phyloP scores from a whole-genome alignment of 2,329 filamentous ascomycete species.

The Claviceps paspali region DNA sequence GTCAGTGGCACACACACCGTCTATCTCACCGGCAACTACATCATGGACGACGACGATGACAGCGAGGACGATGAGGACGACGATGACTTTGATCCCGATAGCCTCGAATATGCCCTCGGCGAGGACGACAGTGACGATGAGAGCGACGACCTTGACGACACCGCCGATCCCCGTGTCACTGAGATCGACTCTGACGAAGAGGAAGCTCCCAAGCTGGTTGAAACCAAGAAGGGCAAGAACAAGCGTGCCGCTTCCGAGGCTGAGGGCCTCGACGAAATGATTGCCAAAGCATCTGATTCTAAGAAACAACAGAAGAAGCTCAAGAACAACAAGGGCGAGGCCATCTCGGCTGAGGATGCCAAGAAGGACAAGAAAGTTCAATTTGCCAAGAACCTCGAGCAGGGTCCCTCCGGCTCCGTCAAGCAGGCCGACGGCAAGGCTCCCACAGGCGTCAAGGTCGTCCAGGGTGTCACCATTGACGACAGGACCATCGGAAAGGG shows the following conservation, averaged over 20 bases:
- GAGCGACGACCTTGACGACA: constrained; percentile 61
- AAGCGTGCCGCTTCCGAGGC: constrained; percentile 75
- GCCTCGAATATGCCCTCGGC: constrained; percentile 56
- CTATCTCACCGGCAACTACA: constrained; percentile 91
- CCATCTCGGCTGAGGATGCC: constrained; percentile 46
- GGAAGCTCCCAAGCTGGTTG: constrained; percentile 47
- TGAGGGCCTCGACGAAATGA: constrained; percentile 67
- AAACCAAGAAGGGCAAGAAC: constrained; percentile 64
- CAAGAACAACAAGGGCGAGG: constrained; percentile 95
- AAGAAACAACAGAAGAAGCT: constrained; percentile 98
- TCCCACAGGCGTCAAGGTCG: constrained; percentile 55
- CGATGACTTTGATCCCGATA: constrained; percentile 70
- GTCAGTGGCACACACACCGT: constrained; percentile 81
- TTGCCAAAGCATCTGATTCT: constrained; percentile 57
- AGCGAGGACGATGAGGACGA: constrained; percentile 47
- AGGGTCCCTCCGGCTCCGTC: constrained; percentile 70
- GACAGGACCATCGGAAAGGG: constrained; percentile 88
- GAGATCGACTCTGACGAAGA: constrained; percentile 74
- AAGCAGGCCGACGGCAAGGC: constrained; percentile 25
- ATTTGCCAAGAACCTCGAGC: constrained; percentile 97
- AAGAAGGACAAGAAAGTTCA: constrained; percentile 83
- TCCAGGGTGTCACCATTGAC: constrained; percentile 83
- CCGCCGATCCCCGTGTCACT: constrained; percentile 67
- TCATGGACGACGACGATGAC: constrained; percentile 55
- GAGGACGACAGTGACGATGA: constrained; percentile 61